A percentile compares a stretch with the other conserved stretches of the same genome.
These are phyloP conservation scores for Ogataea philodendri DNA, from an alignment of 805 yeast species.

Conservation along the genomic window DNA sequence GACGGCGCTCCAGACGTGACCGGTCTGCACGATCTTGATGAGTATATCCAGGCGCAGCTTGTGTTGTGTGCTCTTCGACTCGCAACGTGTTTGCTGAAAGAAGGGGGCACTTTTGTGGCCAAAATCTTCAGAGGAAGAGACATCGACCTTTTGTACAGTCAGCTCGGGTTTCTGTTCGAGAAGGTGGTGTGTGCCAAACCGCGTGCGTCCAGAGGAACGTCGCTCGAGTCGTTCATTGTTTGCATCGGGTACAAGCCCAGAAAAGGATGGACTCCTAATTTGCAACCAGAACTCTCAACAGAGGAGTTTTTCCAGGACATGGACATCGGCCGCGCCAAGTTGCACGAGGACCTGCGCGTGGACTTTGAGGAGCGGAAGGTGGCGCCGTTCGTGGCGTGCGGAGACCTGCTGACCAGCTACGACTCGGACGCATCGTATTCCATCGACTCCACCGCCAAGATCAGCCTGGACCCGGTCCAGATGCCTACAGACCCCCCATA, in stretches of 20 bases:
- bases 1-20: conserved; percentile 99
- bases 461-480: conserved; percentile 86
- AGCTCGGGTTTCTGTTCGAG: conserved; percentile 80
- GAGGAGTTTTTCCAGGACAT: conserved; percentile 76
- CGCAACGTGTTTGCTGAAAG: conserved; percentile 82
- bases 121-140: conserved; percentile 96
- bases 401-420: conserved; percentile 71
- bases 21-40: conserved; percentile 94
- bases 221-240: conserved; percentile 90
- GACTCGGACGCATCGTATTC: conserved; percentile 96
- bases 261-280: conserved; percentile 73
- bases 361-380: conserved; percentile 65
- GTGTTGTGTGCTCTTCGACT: conserved; percentile 87
- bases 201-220: conserved; percentile 90
- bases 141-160: conserved; percentile 90
- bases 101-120: conserved; percentile 93
- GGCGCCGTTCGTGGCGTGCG: conserved; percentile 95
- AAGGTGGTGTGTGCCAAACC: conserved; percentile 95
- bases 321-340: conserved; percentile 53
- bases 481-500: conserved; percentile 97
- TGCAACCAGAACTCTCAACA: conserved; percentile 53
- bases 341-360: conserved; percentile 47
- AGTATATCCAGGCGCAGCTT: conserved; percentile 93
- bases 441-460: conserved; percentile 41
- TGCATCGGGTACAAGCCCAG: conserved; percentile 87